A percentile compares a stretch with the other conserved stretches of the same genome.
phyloP scores from a whole-genome alignment of 2,329 filamentous ascomycete genomes.

The Fusarium duplospermum region DNA sequence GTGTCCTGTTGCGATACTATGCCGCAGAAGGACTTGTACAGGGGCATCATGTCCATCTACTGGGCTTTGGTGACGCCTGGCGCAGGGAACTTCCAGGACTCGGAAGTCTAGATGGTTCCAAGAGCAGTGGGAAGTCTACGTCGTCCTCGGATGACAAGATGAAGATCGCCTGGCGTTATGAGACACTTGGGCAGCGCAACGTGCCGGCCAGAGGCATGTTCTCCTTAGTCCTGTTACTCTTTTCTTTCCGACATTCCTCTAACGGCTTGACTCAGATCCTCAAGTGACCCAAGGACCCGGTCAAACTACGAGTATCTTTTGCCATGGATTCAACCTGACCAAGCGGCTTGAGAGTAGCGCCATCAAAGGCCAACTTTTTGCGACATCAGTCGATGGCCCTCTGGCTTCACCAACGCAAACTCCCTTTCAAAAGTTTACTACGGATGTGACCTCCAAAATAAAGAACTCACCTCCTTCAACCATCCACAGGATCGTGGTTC shows the following conservation, averaged over 20 bases:
- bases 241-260: not conserved
- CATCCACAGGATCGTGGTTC: conserved; percentile 87
- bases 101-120: conserved; percentile 55
- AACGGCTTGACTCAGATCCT: conserved; percentile 28
- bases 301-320: conserved; percentile 61
- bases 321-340: conserved; percentile 78
- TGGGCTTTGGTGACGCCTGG: conserved; percentile 86
- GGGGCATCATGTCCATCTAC: conserved; percentile 86
- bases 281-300: conserved; percentile 34
- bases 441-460: conserved; percentile 66
- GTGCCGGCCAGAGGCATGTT: conserved; percentile 73
- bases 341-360: conserved; percentile 67
- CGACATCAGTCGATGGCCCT: conserved; percentile 58
- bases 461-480: conserved; percentile 66
- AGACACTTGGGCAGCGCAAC: conserved; percentile 77
- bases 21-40: conserved; percentile 94
- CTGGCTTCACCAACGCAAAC: conserved; percentile 38
- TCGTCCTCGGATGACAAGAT: conserved; percentile 75
- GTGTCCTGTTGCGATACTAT: conserved; percentile 86
- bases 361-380: conserved; percentile 62
- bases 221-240: not conserved
- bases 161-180: conserved; percentile 99
- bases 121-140: conserved; percentile 54
- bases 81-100: conserved; percentile 84
- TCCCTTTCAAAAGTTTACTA: conserved; percentile 71